phyloP scores from a whole-genome alignment of 768 basidiomycete genomes.

The Dendrothele bispora region DNA sequence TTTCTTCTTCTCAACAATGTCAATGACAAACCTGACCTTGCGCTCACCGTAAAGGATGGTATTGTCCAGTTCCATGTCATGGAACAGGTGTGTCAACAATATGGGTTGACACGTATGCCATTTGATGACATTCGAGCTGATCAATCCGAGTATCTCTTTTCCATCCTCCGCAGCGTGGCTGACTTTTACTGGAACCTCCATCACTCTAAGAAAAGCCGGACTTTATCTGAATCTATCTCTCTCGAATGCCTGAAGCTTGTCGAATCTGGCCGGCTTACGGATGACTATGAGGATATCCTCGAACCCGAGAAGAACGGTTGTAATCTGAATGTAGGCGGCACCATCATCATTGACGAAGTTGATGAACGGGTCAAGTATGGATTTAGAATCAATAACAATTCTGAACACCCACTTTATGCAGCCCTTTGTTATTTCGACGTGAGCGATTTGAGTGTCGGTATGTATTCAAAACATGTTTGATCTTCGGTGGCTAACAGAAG shows the following conservation, averaged over 20 bases:
- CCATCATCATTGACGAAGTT: conserved; percentile 14
- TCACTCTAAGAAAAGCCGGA: not conserved
- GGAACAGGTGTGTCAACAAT: not conserved
- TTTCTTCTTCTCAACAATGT: not conserved
- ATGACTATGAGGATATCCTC: conserved; percentile 3
- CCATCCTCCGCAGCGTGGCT: not conserved
- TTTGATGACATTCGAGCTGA: not conserved
- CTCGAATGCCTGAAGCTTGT: not conserved
- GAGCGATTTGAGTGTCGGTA: conserved; percentile 26
- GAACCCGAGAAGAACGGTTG: conserved; percentile 5
- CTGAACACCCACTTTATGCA: conserved; percentile 16
- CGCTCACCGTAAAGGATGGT: conserved; percentile 10
- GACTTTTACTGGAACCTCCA: conserved; percentile 10
- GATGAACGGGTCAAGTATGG: conserved; percentile 16
- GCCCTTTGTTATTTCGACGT: conserved; percentile 28
- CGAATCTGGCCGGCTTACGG: not conserved
- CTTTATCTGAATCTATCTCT: not conserved
- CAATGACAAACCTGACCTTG: not conserved
- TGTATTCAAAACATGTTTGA: not conserved
- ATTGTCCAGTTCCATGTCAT: conserved; percentile 1
- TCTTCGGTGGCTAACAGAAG: not conserved
- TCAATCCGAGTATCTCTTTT: not conserved
- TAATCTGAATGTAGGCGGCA: conserved; percentile 19
- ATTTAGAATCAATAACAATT: conserved; percentile 24
- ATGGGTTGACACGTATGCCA: conserved; percentile 1